phyloP scores from a whole-genome alignment of 805 yeast species.

The Candida nanaspora region DNA sequence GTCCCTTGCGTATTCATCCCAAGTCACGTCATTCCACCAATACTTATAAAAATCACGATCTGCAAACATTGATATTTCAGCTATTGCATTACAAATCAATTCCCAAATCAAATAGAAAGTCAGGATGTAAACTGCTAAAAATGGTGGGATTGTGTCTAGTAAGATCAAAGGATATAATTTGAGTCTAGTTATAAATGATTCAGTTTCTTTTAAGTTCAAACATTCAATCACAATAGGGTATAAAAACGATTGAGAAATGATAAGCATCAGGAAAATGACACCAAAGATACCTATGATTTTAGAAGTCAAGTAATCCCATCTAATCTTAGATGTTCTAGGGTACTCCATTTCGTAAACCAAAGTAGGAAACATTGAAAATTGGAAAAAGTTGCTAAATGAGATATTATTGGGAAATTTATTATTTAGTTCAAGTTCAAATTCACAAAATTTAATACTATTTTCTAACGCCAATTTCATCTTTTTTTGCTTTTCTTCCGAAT shows the following conservation, averaged over 20 bases:
- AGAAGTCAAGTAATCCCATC: constrained; percentile 60
- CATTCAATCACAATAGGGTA: constrained; percentile 69
- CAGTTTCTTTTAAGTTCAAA: constrained; percentile 35
- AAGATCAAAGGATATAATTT: constrained; percentile 49
- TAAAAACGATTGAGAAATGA: constrained; percentile 66
- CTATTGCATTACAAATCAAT: constrained; percentile 80
- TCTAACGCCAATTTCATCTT: constrained; percentile 27
- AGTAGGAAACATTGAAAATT: constrained; percentile 84
- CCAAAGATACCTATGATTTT: constrained; percentile 83
- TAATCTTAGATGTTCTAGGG: constrained; percentile 65
- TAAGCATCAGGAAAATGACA: constrained; percentile 72
- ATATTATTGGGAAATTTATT: constrained; percentile 73
- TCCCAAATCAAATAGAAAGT: constrained; percentile 94
- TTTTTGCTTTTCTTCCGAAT: constrained; percentile 20
- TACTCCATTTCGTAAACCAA: constrained; percentile 75
- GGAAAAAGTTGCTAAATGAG: constrained; percentile 56
- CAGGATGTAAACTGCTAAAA: constrained; percentile 66
- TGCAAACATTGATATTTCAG: constrained; percentile 79
- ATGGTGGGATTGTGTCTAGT: constrained; percentile 73
- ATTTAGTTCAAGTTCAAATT: constrained; percentile 61
- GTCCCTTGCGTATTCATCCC: constrained; percentile 88
- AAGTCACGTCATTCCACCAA: constrained; percentile 96
- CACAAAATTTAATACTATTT: constrained; percentile 59
- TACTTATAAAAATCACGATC: constrained; percentile 92
- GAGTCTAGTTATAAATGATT: constrained; percentile 39